Evolutionary conservation across 2,329 filamentous ascomycete genomes (phyloP).

Genomic region (Microcera coccophila): DNA sequence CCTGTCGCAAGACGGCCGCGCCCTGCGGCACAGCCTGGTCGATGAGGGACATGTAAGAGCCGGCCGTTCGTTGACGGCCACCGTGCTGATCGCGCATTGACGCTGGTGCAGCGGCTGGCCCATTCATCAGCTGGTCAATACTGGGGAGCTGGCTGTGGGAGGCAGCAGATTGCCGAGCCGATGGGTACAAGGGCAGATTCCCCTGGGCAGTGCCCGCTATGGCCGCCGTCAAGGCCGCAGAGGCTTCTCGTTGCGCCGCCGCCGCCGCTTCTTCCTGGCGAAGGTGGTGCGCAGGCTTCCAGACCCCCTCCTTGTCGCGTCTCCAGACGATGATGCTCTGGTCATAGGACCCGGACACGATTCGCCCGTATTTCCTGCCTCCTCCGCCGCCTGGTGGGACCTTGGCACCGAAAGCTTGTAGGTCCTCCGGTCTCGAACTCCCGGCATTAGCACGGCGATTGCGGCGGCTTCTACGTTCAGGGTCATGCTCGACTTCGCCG

Average conservation of each 20-base stretch:
- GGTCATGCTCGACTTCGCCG: conserved; percentile 42
- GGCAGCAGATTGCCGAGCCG: conserved; percentile 8
- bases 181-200: conserved; percentile 9
- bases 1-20: conserved; percentile 42
- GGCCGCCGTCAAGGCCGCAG: conserved; percentile 10
- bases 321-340: conserved; percentile 95
- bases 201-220: conserved; percentile 9
- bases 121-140: conserved; percentile 3
- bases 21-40: conserved; percentile 52
- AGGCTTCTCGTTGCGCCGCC: conserved; percentile 40
- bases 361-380: conserved; percentile 84
- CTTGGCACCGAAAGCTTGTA: conserved; percentile 77
- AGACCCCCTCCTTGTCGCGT: conserved; percentile 76
- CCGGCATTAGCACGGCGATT: conserved; percentile 60
- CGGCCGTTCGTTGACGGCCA: conserved; percentile 30
- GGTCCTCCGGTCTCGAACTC: conserved; percentile 69
- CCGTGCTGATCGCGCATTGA: conserved; percentile 25
- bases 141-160: conserved; percentile 3
- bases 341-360: conserved; percentile 95
- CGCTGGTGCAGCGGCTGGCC: neutral
- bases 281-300: conserved; percentile 73
- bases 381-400: conserved; percentile 89
- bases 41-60: conserved; percentile 50
- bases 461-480: conserved; percentile 31
- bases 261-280: conserved; percentile 67